Evolutionary conservation across 164 flowering plant species (phyloP).

Genomic region (Pachysandra terminalis): DNA sequence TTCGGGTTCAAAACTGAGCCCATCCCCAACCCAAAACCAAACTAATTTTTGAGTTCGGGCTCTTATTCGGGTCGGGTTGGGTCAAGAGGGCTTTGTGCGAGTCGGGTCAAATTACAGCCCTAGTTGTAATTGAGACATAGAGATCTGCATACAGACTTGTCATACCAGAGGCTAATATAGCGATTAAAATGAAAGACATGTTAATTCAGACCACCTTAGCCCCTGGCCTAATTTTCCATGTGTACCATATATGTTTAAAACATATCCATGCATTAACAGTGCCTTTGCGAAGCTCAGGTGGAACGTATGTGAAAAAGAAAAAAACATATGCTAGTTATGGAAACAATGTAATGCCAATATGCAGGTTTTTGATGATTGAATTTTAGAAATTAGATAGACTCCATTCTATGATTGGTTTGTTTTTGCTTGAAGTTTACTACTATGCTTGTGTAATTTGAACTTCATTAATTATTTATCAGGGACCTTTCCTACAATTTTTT

Average conservation of each 20-base stretch:
- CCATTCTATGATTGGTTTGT: neutral
- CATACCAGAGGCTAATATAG: neutral
- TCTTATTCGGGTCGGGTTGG: no score
- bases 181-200: neutral
- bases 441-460: slow-evolving; percentile 4
- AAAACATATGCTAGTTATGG: no score
- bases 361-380: neutral
- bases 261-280: neutral
- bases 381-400: neutral
- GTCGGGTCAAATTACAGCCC: no score
- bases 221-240: neutral
- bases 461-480: slow-evolving; percentile 40
- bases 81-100: no score
- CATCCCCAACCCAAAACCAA: no score
- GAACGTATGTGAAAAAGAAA: neutral
- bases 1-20: no score
- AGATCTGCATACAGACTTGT: no score
- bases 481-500: slow-evolving; percentile 86
- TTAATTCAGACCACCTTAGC: neutral
- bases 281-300: neutral
- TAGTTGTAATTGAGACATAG: no score
- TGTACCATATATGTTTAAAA: neutral
- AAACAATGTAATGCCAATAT: no score
- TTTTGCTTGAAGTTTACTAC: neutral
- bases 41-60: no score